phyloP scores from a whole-genome alignment of 495 filamentous ascomycete species.

The Penicillium lagena region DNA sequence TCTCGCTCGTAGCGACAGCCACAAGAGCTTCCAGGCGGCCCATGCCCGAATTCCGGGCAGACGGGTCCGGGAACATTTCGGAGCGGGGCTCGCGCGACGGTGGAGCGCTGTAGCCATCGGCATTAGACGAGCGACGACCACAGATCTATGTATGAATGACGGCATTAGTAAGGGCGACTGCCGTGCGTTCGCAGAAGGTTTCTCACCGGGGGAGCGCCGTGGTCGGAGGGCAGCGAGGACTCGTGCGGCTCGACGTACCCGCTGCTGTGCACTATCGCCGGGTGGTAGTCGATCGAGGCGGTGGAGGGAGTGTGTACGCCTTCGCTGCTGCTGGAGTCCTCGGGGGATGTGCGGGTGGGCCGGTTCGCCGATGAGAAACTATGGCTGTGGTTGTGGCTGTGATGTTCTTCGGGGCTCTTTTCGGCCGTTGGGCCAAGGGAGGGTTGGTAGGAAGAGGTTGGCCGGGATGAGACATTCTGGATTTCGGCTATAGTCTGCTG shows the following conservation, averaged over 20 bases:
- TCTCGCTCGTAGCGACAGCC: constrained; percentile 81
- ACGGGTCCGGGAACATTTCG: constrained; percentile 22
- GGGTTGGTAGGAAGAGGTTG: constrained; percentile 38
- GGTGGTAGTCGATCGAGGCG: constrained; percentile 55
- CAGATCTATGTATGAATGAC: constrained; percentile 28
- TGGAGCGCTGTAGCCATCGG: constrained; percentile 27
- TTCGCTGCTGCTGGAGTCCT: constrained; percentile 68
- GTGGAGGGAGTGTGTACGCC: constrained; percentile 60
- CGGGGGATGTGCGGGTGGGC: constrained; percentile 55
- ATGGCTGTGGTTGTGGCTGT: constrained; percentile 22
- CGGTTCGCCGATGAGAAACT: constrained; percentile 23
- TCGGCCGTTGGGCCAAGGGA: constrained; percentile 19
- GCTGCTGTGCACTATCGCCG: constrained; percentile 59
- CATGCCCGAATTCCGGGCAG: constrained; percentile 46
- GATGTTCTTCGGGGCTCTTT: constrained; percentile 21
- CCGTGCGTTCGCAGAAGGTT: constrained; percentile 23
- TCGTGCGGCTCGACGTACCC: constrained; percentile 52
- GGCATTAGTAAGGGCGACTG: constrained; percentile 31
- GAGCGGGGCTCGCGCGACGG: constrained; percentile 25
- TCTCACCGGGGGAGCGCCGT: constrained; percentile 33
- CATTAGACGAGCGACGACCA: constrained; percentile 26
- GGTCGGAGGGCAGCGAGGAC: constrained; percentile 35
- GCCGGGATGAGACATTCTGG: constrained; percentile 34
- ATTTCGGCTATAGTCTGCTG: constrained; percentile 43
- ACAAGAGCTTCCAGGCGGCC: constrained; percentile 76